Percentiles rank a stretch among this genome's conserved stretches.
Conservation (phyloP, 2,329 filamentous ascomycete genomes). For the Aspergillus melleus region DNA sequence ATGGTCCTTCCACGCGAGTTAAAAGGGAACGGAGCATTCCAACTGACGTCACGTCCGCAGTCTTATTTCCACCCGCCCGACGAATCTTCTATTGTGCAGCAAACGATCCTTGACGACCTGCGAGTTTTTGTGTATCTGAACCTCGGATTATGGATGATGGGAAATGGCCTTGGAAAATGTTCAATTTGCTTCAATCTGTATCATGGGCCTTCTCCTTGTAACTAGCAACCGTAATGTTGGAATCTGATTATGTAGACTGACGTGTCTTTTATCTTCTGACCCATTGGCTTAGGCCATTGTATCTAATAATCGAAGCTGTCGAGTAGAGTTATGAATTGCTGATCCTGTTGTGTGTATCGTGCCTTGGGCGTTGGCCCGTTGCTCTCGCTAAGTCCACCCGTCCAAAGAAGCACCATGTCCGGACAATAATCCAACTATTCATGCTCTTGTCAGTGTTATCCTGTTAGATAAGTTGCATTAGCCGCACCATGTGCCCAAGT, state of each 20-base stretch:
- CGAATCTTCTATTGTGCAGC: conserved; percentile 7
- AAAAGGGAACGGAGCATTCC: background rate
- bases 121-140: conserved; percentile 17
- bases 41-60: conserved; percentile 6
- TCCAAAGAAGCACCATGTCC: too few species aligned
- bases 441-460: too few species aligned
- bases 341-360: too few species aligned
- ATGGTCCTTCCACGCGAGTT: background rate
- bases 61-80: background rate
- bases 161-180: conserved; percentile 17
- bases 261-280: background rate
- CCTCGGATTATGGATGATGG: conserved; percentile 18
- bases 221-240: conserved; percentile 20
- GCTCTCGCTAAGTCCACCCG: too few species aligned
- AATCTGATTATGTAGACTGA: conserved; percentile 3
- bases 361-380: too few species aligned
- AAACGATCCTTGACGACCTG: conserved; percentile 22
- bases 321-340: too few species aligned
- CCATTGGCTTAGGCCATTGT: too few species aligned
- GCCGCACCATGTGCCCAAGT: too few species aligned
- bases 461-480: too few species aligned
- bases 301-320: too few species aligned
- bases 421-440: too few species aligned
- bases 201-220: conserved; percentile 19
- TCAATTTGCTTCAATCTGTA: conserved; percentile 12